A percentile compares a stretch with the other conserved stretches of the same genome.
These are phyloP conservation scores for Nannizzia gypsea DNA, from an alignment of 2,329 filamentous ascomycete species.

Conservation along the genomic window DNA sequence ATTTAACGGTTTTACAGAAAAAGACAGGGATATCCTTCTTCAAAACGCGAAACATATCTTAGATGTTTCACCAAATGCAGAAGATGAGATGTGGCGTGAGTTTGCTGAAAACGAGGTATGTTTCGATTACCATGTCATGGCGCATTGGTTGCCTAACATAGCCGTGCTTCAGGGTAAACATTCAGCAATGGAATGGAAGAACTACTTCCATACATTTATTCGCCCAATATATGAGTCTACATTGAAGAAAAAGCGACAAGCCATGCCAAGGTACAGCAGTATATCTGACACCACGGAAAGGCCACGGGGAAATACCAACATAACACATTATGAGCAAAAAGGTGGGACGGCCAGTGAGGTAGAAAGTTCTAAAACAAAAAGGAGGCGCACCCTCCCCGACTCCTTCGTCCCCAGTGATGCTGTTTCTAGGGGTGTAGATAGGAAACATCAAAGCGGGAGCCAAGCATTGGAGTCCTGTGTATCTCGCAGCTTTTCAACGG, in stretches of 20 bases:
- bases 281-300: background rate
- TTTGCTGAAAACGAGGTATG: conserved; percentile 16
- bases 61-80: conserved; percentile 12
- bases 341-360: background rate
- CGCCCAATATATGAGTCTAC: conserved; percentile 8
- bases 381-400: background rate
- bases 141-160: background rate
- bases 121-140: background rate
- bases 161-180: conserved; percentile 3
- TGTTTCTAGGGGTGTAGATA: background rate
- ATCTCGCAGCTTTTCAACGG: background rate
- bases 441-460: background rate
- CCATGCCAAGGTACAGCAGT: background rate
- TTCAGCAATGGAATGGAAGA: conserved; percentile 12
- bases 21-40: conserved; percentile 18
- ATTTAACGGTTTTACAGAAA: conserved; percentile 14
- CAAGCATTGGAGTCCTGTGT: background rate
- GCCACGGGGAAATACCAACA: background rate
- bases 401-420: background rate
- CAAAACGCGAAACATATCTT: conserved; percentile 16
- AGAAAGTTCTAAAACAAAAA: background rate
- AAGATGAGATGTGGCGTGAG: conserved; percentile 18
- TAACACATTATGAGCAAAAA: background rate
- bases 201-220: conserved; percentile 10
- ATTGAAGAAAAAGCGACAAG: background rate